Percentiles rank a stretch among this genome's conserved stretches.
Conservation (phyloP, 1,139 yeast genomes). For the Kodamaea sp. region DNA sequence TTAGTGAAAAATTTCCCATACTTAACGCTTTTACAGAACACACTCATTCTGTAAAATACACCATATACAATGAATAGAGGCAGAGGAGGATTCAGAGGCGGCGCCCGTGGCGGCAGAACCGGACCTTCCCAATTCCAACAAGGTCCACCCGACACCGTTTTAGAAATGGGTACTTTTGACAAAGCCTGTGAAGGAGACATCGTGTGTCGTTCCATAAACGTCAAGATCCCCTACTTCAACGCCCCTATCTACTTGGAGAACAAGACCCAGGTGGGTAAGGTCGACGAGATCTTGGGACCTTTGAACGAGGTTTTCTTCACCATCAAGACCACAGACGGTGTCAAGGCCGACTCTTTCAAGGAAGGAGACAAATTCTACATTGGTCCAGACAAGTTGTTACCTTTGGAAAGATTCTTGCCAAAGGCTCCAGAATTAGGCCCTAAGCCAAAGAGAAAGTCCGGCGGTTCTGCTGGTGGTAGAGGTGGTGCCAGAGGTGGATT, state of each 20-base stretch:
- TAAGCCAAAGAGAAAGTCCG: conserved; percentile 74
- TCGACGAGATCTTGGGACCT: conserved; percentile 97
- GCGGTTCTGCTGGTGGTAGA: conserved; percentile 37
- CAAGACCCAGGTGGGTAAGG: conserved; percentile 94
- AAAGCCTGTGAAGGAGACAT: conserved; percentile 97
- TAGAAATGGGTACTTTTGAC: conserved; percentile 92
- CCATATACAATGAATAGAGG: conserved; percentile 54
- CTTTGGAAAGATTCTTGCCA: conserved; percentile 93
- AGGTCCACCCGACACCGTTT: conserved; percentile 92
- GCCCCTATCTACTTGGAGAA: conserved; percentile 97
- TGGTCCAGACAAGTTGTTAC: conserved; percentile 92
- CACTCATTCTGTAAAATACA: no score
- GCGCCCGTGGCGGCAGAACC: conserved; percentile 40
- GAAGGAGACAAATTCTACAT: conserved; percentile 95
- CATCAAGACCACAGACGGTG: conserved; percentile 93
- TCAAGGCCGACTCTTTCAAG: conserved; percentile 89
- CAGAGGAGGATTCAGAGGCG: conserved; percentile 63
- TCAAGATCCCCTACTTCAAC: conserved; percentile 95
- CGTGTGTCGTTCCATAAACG: conserved; percentile 91
- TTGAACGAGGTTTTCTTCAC: conserved; percentile 96
- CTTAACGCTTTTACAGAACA: conserved; percentile 7
- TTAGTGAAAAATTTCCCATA: conserved; percentile 17
- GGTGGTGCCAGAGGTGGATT: conserved; percentile 45
- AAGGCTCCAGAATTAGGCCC: conserved; percentile 82
- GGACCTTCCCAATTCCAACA: conserved; percentile 58